These are phyloP conservation scores for Raphanus hybrid DNA, from an alignment of 441 rosid genomes.

Conservation along the genomic window DNA sequence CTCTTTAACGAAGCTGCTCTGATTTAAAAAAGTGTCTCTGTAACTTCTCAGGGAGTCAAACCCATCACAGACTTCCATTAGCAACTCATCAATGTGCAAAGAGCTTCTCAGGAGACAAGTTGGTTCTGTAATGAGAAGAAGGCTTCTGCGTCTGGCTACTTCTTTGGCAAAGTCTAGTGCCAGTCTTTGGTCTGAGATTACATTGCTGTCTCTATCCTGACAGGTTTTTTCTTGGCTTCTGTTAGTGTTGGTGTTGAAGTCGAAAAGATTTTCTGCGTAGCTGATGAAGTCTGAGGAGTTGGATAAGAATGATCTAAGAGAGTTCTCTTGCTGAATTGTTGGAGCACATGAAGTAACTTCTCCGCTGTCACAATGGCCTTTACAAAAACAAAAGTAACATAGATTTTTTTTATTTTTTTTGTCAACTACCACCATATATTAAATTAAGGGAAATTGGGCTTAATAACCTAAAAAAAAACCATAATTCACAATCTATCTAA, in stretches of 20 bases:
- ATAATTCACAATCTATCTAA: too few species aligned
- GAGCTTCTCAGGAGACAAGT: slow-evolving; percentile 38
- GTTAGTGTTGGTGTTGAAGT: slow-evolving; percentile 43
- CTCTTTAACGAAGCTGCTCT: slow-evolving; percentile 42
- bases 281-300: slow-evolving; percentile 53
- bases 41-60: slow-evolving; percentile 55
- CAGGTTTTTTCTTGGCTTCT: slow-evolving; percentile 27
- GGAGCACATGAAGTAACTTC: slow-evolving; percentile 40
- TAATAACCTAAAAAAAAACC: too few species aligned
- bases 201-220: slow-evolving; percentile 15
- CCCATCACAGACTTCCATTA: slow-evolving; percentile 60
- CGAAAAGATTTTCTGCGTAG: slow-evolving; percentile 55
- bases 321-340: slow-evolving; percentile 23
- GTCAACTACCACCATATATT: too few species aligned
- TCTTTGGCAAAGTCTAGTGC: slow-evolving; percentile 67
- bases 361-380: slow-evolving; percentile 42
- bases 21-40: slow-evolving; percentile 39
- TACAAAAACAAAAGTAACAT: slow-evolving; percentile 3
- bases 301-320: slow-evolving; percentile 53
- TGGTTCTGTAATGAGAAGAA: slow-evolving; percentile 31
- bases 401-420: too few species aligned
- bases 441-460: too few species aligned
- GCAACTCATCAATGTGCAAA: slow-evolving; percentile 55
- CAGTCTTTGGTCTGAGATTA: slow-evolving; percentile 44
- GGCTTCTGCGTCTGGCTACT: slow-evolving; percentile 56